phyloP scores from a whole-genome alignment of 2,329 filamentous ascomycete genomes.

The Trichoderma cornu-damae region DNA sequence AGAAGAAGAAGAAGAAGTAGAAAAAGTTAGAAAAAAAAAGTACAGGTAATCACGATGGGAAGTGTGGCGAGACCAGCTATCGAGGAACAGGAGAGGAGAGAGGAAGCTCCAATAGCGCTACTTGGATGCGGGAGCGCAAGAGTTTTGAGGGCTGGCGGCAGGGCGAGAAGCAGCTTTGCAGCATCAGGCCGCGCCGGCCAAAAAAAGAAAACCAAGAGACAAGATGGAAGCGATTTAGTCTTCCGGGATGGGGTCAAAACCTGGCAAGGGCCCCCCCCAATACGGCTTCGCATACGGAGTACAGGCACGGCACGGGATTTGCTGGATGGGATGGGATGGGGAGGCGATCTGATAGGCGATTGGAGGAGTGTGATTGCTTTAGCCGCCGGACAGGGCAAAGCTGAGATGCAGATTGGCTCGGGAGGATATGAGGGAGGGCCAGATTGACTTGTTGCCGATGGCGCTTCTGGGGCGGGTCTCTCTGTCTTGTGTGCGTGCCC shows the following conservation, averaged over 20 bases:
- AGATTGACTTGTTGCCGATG: too few species aligned
- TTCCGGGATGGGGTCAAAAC: too few species aligned
- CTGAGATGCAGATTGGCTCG: constrained; percentile 15
- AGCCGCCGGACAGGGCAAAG: constrained; percentile 5
- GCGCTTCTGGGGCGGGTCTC: background rate
- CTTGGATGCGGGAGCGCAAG: constrained; percentile 39
- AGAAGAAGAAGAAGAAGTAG: background rate
- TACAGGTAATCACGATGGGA: constrained; percentile 33
- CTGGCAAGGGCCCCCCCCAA: too few species aligned
- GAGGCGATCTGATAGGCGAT: constrained; percentile 20
- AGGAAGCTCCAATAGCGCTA: constrained; percentile 27
- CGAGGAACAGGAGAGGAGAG: constrained; percentile 39
- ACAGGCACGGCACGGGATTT: background rate
- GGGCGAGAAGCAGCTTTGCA: constrained; percentile 30
- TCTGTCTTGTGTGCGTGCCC: background rate
- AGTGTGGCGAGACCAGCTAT: constrained; percentile 53
- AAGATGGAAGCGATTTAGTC: background rate
- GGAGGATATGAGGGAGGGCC: background rate
- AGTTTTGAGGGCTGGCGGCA: constrained; percentile 45
- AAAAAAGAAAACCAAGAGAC: constrained; percentile 18
- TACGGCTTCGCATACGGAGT: too few species aligned
- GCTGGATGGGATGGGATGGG: constrained; percentile 4
- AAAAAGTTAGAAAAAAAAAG: background rate
- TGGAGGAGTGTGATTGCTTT: constrained; percentile 18
- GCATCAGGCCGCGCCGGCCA: constrained; percentile 35